Evolutionary conservation across 495 filamentous ascomycete genomes (phyloP), one percentile per base, ranked within the genome.

Genomic region (Halenospora varia): DNA sequence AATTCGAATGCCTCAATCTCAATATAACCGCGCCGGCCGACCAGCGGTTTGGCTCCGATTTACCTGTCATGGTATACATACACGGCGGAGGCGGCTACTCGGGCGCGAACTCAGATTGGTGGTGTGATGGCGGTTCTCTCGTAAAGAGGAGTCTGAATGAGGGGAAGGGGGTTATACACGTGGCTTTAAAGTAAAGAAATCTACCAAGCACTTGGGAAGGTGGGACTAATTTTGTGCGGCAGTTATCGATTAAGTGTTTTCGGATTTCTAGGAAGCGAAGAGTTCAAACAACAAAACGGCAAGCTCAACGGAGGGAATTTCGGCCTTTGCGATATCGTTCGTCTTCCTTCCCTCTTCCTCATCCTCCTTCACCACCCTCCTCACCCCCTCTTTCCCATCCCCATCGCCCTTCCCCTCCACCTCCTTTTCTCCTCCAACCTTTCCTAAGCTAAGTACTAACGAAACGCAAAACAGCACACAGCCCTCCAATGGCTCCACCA

Each of bases 41-140:
- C 39, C 48, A 47, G 2, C 15, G 56, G 0, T 24, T 3, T 2
- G 42, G 53, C 15, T 41, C 51, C 0, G 54, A 63, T 22, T 51
- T 75, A 2, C 75, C 75, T 2, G 74, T 76, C 23, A 53, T 78
- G 35, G 53, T 78, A 10, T 78, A 73, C 69, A 73, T 78, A 29
- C 70, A 78, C 57, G 75, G 75, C 24, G 62, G 58, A 2, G 62
- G 51, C 24, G 40, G 48, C 3, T 49, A 29, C 25, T 40, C 52
- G 9, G 57, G 57, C 0, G 35, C 57, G 11, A 60, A 60, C 29
- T 39, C 41, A n/a, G 57, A 60, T 44, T 55, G 51, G 51, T 60
- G 57, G 57, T 49, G 20, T 55, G 46, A 55, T 55, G 57, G 58
- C 10, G 48, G 25, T 2, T 20, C 35, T 23, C 17, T 61, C 1